Evolutionary conservation across 2,329 filamentous ascomycete genomes (phyloP), one percentile per base, ranked within the genome.

Genomic region (Thielaviopsis cerberus): DNA sequence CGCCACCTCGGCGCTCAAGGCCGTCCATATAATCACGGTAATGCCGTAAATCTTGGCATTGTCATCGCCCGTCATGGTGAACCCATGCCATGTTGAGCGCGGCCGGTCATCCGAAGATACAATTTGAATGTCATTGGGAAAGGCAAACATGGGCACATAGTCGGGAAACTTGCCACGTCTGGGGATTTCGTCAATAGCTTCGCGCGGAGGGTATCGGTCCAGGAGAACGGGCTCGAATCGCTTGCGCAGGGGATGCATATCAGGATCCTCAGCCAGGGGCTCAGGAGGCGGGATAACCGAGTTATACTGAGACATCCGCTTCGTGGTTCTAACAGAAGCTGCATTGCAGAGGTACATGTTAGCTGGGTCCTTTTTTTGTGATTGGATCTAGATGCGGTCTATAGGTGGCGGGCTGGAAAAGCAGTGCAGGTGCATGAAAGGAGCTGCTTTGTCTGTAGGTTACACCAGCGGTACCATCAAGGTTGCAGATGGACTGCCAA

Each of bases 111-210:
- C 92, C 1, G 90, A 90, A 1, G 92, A 96, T 10, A 97, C 88
- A 56, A 98, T 92, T 62, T 89, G 89, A 64, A 98, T 92, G 69
- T 98, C 92, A 70, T 97, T 96, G 52, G 92, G 92, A 66, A 97
- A 98, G 57, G 92, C 90, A 70, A 98, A 98, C 92, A 98, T 97
- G 59, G 92, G 92, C 20, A 98, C 88, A 66, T 96, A 98, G 67
- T 98, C 92, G 0, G 92, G 92, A 67, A 98, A 97, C 59, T 80
- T 83, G 57, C 88, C 89, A 66, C 92, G 79, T 65, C 85, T 79
- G 64, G 86, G 81, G 55, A 85, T 71, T 64, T 96, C 90, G 60
- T 95, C 89, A 23, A 82, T 76, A 67, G 88, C 85, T 63, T 81
- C 80, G 67, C 88, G 88, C 17, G 88, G 85, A 7, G 92, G 92